Evolutionary conservation across 495 filamentous ascomycete genomes (phyloP).

Genomic region (Oidiodendron maius): DNA sequence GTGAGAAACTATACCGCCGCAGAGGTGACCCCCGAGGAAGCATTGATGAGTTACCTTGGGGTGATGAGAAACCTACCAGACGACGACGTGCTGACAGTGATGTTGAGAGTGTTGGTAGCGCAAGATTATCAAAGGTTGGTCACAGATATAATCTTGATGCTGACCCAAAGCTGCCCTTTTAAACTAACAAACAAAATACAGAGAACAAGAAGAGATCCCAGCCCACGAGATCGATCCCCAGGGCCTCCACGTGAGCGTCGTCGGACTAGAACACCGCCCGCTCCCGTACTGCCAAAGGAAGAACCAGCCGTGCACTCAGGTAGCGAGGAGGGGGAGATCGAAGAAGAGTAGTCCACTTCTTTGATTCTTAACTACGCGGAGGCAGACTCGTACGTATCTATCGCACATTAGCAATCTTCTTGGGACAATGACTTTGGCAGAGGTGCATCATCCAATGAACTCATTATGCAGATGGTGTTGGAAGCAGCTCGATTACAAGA

Average conservation of each 20-base stretch:
- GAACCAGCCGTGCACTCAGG: conserved; percentile 71
- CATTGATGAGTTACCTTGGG: conserved; percentile 81
- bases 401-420: conserved; percentile 12
- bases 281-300: conserved; percentile 46
- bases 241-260: conserved; percentile 33
- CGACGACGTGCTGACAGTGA: conserved; percentile 71
- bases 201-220: conserved; percentile 54
- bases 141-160: neutral
- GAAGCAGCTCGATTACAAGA: neutral
- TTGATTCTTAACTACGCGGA: neutral
- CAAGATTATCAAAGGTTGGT: conserved; percentile 54
- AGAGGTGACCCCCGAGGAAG: conserved; percentile 70
- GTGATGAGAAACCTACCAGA: conserved; percentile 62
- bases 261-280: conserved; percentile 45
- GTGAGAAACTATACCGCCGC: conserved; percentile 76
- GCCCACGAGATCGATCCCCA: conserved; percentile 51
- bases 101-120: conserved; percentile 62
- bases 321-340: conserved; percentile 97
- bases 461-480: neutral
- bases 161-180: neutral
- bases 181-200: conserved; percentile 22
- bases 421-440: conserved; percentile 22
- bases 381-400: conserved; percentile 24
- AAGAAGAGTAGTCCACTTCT: conserved; percentile 61
- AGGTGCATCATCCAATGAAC: conserved; percentile 1